Evolutionary conservation across 768 basidiomycete species (phyloP).

Genomic region (Royoungia palumana): DNA sequence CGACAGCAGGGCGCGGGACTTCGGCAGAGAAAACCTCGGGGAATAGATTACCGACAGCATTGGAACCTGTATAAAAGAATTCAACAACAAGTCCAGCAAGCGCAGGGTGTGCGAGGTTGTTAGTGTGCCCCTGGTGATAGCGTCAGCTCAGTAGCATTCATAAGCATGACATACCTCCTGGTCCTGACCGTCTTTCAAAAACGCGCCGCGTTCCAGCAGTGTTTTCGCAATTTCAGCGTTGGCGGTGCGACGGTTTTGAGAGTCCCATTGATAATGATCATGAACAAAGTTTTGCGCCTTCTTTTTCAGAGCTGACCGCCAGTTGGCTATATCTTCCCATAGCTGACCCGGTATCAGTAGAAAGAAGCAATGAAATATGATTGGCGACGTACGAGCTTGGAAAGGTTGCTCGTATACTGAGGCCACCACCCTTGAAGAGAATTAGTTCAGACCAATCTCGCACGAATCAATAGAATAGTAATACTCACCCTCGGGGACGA

Average conservation of each 20-base stretch:
- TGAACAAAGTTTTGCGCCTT: background rate
- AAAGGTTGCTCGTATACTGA: too few species aligned
- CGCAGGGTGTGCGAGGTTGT: background rate
- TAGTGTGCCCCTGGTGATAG: background rate
- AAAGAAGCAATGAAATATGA: too few species aligned
- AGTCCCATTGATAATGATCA: slow-evolving; percentile 5
- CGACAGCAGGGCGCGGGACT: background rate
- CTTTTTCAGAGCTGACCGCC: slow-evolving; percentile 1
- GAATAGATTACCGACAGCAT: background rate
- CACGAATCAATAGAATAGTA: too few species aligned
- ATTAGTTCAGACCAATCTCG: too few species aligned
- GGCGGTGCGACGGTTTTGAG: background rate
- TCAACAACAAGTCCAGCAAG: background rate
- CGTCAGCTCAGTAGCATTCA: too few species aligned
- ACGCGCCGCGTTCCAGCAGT: background rate
- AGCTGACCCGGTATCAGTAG: too few species aligned
- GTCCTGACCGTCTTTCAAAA: background rate
- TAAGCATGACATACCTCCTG: background rate
- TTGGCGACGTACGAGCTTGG: too few species aligned
- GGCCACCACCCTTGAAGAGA: too few species aligned
- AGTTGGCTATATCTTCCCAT: slow-evolving; percentile 5
- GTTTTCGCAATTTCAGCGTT: background rate
- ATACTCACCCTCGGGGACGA: too few species aligned
- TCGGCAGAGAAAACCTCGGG: background rate
- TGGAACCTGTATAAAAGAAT: slow-evolving; percentile 2